A percentile compares a stretch with the other conserved stretches of the same genome.
phyloP scores from a whole-genome alignment of 2,329 filamentous ascomycete genomes.

The Zymoseptoria passerinii region DNA sequence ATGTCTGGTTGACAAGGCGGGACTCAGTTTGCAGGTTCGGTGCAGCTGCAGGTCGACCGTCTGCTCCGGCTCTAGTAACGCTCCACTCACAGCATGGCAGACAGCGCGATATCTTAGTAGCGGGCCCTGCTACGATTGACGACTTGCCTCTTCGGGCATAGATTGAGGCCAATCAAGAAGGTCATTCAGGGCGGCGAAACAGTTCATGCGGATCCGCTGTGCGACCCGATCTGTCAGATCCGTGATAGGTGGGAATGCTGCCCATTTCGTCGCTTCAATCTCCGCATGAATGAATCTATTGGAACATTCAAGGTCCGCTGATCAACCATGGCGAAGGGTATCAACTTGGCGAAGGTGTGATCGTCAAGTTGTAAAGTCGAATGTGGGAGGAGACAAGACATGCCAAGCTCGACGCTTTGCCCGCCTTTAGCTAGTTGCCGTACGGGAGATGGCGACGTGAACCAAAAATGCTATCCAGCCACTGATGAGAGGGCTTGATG shows the following conservation, averaged over 20 bases:
- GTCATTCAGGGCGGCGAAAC: not conserved
- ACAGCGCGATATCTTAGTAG: not conserved
- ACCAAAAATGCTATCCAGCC: not conserved
- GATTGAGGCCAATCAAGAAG: not conserved
- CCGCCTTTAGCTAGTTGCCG: not conserved
- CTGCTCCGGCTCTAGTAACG: not conserved
- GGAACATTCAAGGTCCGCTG: not conserved
- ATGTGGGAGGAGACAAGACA: not conserved
- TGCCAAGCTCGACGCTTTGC: not conserved
- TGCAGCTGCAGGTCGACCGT: not conserved
- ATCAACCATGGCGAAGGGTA: not conserved
- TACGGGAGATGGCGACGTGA: not conserved
- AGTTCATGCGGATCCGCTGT: not conserved
- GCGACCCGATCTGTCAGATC: not conserved
- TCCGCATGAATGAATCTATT: not conserved
- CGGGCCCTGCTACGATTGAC: not conserved
- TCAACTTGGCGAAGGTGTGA: not conserved
- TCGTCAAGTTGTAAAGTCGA: not conserved
- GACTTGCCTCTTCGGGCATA: not conserved
- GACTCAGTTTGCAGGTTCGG: not conserved
- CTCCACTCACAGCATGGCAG: not conserved
- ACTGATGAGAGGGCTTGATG: not conserved
- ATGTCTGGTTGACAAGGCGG: not conserved
- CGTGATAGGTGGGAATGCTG: not conserved
- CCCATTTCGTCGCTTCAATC: not conserved